Evolutionary conservation across 768 basidiomycete species (phyloP).

Genomic region (Mycena capillaripes): DNA sequence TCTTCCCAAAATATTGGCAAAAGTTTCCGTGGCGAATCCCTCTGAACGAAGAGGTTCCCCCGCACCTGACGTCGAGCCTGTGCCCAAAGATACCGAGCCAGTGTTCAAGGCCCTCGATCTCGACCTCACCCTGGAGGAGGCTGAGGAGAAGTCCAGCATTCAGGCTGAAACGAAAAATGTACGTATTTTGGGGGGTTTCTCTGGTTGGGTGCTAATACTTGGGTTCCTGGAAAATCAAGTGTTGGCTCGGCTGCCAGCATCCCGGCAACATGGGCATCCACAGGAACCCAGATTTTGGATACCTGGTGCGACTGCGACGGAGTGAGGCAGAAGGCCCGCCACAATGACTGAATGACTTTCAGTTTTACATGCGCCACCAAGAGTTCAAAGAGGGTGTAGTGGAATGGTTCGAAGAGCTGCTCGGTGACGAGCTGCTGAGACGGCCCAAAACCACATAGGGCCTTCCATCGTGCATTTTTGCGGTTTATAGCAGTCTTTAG

Average conservation of each 20-base stretch:
- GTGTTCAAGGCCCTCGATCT: conserved; percentile 6
- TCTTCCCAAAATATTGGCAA: conserved; percentile 9
- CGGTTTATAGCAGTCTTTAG: too few relatives aligned
- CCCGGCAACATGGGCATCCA: neutral
- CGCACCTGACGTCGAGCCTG: neutral
- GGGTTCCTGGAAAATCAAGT: neutral
- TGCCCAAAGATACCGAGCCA: neutral
- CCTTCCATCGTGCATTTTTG: too few relatives aligned
- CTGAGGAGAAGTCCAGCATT: neutral
- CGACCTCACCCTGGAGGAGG: neutral
- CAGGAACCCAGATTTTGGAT: conserved; percentile 4
- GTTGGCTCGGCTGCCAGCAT: conserved; percentile 2
- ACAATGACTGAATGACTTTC: neutral
- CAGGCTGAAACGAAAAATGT: neutral
- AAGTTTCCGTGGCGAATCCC: neutral
- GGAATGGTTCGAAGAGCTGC: neutral
- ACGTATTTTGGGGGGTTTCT: too few relatives aligned
- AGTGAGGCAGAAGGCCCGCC: neutral
- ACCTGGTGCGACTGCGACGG: neutral
- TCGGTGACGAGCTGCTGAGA: neutral
- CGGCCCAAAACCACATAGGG: too few relatives aligned
- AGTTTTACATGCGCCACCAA: neutral
- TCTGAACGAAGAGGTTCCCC: neutral
- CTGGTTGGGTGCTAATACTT: neutral
- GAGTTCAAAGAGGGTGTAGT: neutral